Evolutionary conservation across 164 flowering plant species (phyloP), one percentile per base, ranked within the genome.

Genomic region (Piper betle): DNA sequence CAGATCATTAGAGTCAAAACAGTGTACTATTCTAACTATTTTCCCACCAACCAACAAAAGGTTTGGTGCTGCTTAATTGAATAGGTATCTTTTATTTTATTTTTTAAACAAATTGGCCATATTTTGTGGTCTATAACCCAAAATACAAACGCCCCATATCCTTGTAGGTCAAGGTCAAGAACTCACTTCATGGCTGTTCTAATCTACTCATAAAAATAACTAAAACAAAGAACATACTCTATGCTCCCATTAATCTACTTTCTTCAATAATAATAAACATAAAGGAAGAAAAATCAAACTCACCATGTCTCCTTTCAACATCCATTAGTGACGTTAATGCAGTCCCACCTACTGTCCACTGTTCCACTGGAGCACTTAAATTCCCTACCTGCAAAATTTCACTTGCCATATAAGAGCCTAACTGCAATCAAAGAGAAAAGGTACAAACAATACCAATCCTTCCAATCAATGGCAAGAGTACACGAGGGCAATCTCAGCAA

Each of bases 281-380:
- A 54, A 54, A 54, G 42, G 41, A 19, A 25, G 39, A 55, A 52
- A 12, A 7, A 18, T 12, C 61, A 5, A 46, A 46, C n/a, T 66
- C 79, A 93, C 99, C 97, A 69, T 91, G 95, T 72, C 97, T 87
- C 78, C 99, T 91, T 80, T 94, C 99, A 19, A 94, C 99, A 57
- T 91, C 99, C 99, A 94, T 94, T 37, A 94, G 67, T n/a, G 96
- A 66, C 18, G 99, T 94, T 73, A 91, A 73, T 56, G 97, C 89
- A 67, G 97, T 94, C 57, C 99, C 99, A 72, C 99, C 86, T 64
- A 84, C 99, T 37, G 88, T 87, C 97, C 97, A 90, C 59, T 86
- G 79, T 46, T 74, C 86, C 57, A 87, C 85, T 12, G 97, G 97
- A 65, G 97, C 96, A 76, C 76, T 76, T 78, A 91, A 80, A 77